These are phyloP conservation scores for Ampelomyces quisqualis DNA, from an alignment of 2,329 filamentous ascomycete species.

Conservation along the genomic window DNA sequence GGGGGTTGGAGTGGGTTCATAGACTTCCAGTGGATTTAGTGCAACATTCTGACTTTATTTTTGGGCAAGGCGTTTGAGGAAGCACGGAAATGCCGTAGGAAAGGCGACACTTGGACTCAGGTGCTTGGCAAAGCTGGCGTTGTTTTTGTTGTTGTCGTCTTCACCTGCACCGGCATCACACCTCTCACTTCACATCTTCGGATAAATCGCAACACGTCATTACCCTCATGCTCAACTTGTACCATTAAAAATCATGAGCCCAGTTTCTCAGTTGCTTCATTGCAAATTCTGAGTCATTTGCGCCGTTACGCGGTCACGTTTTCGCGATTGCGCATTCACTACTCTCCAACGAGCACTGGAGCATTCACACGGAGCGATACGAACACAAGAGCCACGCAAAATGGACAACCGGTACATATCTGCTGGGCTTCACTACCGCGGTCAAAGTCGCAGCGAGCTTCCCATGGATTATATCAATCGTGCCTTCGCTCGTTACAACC, in stretches of 20 bases:
- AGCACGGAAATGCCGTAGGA: neutral
- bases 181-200: slow-evolving; percentile 7
- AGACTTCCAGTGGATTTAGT: neutral
- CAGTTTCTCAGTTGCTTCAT: too few species aligned
- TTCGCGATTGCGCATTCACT: slow-evolving; percentile 5
- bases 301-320: slow-evolving; percentile 1
- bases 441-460: slow-evolving; percentile 1
- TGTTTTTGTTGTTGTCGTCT: slow-evolving; percentile 1
- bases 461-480: slow-evolving; percentile 14
- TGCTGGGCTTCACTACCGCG: neutral
- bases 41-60: neutral
- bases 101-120: neutral
- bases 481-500: slow-evolving; percentile 8
- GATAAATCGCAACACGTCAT: slow-evolving; percentile 2
- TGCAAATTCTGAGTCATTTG: too few species aligned
- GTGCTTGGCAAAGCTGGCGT: slow-evolving; percentile 1
- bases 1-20: slow-evolving; percentile 24
- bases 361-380: slow-evolving; percentile 6
- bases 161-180: slow-evolving; percentile 4
- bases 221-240: neutral
- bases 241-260: too few species aligned
- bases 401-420: slow-evolving; percentile 3
- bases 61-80: slow-evolving; percentile 7
- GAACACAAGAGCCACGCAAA: slow-evolving; percentile 2
- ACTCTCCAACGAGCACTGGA: neutral